phyloP scores from a whole-genome alignment of 176 grass and related monocot species.

The barley (Hordeum vulgare) region MorexV3_pseudomolecules_assembly NC_058524.1:561607156-561607655 shows the following conservation, averaged over 20 bases:
- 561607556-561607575: not conserved
- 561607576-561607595: not conserved
- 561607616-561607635: not conserved
- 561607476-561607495: not conserved
- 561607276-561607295: conserved; percentile 76
- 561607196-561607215: conserved; percentile 71
- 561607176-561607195: no score
- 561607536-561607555: not conserved
- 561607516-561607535: not conserved
- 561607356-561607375: conserved; percentile 29
- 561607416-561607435: conserved; percentile 2
- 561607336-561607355: conserved; percentile 54
- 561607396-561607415: conserved; percentile 4
- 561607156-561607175: not conserved
- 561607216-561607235: conserved; percentile 67
- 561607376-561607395: not conserved
- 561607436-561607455: not conserved
- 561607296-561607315: conserved; percentile 56
- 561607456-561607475: not conserved
- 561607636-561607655: not conserved
- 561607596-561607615: not conserved
- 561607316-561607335: conserved; percentile 47
- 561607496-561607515: not conserved
- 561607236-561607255: conserved; percentile 54
- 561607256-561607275: conserved; percentile 54